These are phyloP conservation scores for Mrakia blollopis DNA, from an alignment of 768 basidiomycete genomes.

Conservation along the genomic window DNA sequence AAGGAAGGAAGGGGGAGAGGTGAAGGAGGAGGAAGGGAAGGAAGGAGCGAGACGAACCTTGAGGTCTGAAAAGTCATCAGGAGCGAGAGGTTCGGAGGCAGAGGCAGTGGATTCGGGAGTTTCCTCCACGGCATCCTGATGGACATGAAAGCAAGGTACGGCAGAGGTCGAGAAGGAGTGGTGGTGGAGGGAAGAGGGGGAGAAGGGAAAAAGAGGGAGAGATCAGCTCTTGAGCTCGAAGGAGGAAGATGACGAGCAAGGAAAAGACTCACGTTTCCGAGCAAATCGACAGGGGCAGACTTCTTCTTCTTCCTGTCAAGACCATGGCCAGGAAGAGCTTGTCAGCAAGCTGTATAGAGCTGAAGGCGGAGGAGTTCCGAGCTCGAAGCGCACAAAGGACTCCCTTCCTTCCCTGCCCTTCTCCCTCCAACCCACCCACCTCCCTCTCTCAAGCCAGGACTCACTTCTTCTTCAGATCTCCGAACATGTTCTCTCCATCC, in stretches of 20 bases:
- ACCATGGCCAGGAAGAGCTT: background rate
- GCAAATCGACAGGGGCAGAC: constrained; percentile 45
- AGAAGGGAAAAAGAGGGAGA: constrained; percentile 6
- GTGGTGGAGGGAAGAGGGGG: background rate
- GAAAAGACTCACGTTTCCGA: constrained; percentile 22
- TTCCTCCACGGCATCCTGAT: constrained; percentile 35
- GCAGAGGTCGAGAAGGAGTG: background rate
- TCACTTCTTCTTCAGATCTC: constrained; percentile 79
- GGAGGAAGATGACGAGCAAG: background rate
- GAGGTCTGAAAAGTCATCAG: constrained; percentile 36
- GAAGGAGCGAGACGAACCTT: constrained; percentile 32
- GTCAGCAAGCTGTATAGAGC: background rate
- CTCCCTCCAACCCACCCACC: background rate
- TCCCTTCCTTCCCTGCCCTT: background rate
- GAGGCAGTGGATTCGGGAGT: constrained; percentile 30
- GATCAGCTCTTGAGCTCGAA: background rate
- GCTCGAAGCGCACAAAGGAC: no score
- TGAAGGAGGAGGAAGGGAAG: constrained; percentile 38
- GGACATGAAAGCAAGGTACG: constrained; percentile 28
- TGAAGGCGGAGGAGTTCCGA: background rate
- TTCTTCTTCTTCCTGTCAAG: constrained; percentile 43
- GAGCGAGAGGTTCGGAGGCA: constrained; percentile 19
- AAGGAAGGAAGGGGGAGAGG: background rate
- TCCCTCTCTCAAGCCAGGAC: background rate
- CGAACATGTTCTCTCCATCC: constrained; percentile 76